Percentiles rank a stretch among this genome's conserved stretches.
Evolutionary conservation across 305 asterid genomes (phyloP).

Genomic region (Fraxinus velutina): DNA sequence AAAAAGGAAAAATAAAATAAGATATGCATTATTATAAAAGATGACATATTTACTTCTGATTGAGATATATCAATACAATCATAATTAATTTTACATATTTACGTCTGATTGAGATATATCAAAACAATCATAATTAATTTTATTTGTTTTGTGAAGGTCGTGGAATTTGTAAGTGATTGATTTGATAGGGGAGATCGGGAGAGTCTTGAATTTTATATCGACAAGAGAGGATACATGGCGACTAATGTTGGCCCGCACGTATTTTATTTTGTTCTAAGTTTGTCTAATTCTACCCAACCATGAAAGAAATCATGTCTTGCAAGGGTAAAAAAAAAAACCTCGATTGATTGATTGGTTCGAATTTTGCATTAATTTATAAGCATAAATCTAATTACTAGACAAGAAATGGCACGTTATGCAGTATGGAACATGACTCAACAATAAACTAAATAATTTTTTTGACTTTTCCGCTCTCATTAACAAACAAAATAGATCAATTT

Average conservation of each 20-base stretch:
- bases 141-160: background rate
- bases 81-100: background rate
- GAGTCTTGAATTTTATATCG: background rate
- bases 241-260: background rate
- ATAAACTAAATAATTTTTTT: background rate
- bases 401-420: slow-evolving; percentile 31
- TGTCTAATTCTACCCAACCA: slow-evolving; percentile 28
- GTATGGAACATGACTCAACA: background rate
- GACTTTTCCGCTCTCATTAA: background rate
- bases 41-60: background rate
- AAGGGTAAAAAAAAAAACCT: slow-evolving; percentile 12
- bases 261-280: background rate
- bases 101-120: background rate
- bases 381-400: background rate
- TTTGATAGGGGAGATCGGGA: background rate
- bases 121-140: background rate
- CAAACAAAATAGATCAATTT: slow-evolving; percentile 10
- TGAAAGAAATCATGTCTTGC: slow-evolving; percentile 26
- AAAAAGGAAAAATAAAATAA: background rate
- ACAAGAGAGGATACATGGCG: background rate
- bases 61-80: background rate
- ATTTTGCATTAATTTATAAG: slow-evolving; percentile 17
- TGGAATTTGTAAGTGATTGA: background rate
- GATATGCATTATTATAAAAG: background rate
- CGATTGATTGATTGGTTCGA: slow-evolving; percentile 32